Evolutionary conservation across 805 yeast genomes (phyloP), one percentile per base, ranked within the genome.

Genomic region (Starmerella kuoi): DNA sequence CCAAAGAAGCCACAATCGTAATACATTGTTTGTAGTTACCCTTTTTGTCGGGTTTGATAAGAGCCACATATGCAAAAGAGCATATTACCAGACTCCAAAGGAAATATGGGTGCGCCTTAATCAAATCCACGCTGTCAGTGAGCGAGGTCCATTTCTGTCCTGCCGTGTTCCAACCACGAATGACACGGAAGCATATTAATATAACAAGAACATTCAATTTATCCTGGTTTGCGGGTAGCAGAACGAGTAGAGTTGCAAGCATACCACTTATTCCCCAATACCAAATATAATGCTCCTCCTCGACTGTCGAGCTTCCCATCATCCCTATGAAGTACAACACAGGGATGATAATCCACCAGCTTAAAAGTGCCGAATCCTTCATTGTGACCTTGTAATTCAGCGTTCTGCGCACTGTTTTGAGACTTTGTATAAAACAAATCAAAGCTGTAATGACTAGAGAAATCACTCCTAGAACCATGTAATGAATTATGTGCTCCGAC

Each of bases 211-310:
- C 15, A 2, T 25, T 19, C 6, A 41, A 19, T 19, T 37, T 37
- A n/a, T 9, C 30, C 4, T 6, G 22, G 2, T 19, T 6, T 9
- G 15, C n/a, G 17, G 15, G 17, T 12, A 30, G 6, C 5, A 24
- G 24, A 6, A 38, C 25, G 17, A 40, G 37, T 2, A 39, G 22
- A 8, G 31, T 17, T 46, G 38, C 46, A n/a, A 51, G 49, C 0
- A 49, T 9, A 8, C 70, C 67, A 0, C 73, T 65, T 0, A 72
- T 57, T 19, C 72, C 63, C 77, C 84, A 81, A 83, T 94, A 91
- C 98, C 98, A 91, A 15, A 87, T 60, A 56, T 87, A 95, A 56
- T 91, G 94, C 56, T 91, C 98, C 59, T 91, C 98, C 55, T 91
- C 98, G 15, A 91, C 80, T 44, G 87, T 67, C 22, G 95, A 87